These are phyloP conservation scores for Calocera viscosa DNA, from an alignment of 768 basidiomycete genomes.

Conservation along the genomic window DNA sequence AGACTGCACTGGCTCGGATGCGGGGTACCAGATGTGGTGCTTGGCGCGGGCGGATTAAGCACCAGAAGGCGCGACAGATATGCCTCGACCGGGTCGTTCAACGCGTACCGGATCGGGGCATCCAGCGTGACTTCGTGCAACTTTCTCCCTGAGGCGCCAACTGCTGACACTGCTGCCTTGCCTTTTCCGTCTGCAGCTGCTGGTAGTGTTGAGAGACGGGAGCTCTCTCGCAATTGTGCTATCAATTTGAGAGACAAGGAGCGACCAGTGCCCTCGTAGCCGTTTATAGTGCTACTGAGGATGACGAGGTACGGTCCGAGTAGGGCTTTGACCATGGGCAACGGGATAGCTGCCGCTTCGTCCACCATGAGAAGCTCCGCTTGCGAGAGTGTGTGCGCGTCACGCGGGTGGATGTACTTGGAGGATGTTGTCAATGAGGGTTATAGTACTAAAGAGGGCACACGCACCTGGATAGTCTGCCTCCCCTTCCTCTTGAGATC, in stretches of 20 bases:
- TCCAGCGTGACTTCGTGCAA: constrained; percentile 90
- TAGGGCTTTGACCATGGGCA: constrained; percentile 88
- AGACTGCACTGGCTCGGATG: constrained; percentile 90
- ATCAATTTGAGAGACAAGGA: constrained; percentile 96
- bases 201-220: constrained; percentile 46
- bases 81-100: constrained; percentile 79
- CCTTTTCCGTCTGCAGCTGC: constrained; percentile 27
- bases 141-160: constrained; percentile 43
- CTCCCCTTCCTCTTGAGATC: constrained; percentile 87
- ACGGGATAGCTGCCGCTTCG: constrained; percentile 94
- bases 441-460: constrained; percentile 15
- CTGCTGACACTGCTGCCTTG: constrained; percentile 27
- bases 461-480: constrained; percentile 82
- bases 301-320: constrained; percentile 93
- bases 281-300: constrained; percentile 98
- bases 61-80: constrained; percentile 89
- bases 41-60: constrained; percentile 43
- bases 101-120: constrained; percentile 83
- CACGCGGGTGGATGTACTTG: constrained; percentile 98
- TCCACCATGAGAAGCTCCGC: constrained; percentile 97
- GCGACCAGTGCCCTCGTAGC: constrained; percentile 98
- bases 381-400: constrained; percentile 93
- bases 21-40: constrained; percentile 77
- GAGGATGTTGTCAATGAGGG: constrained; percentile 1
- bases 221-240: constrained; percentile 88